Evolutionary conservation across 2,329 filamentous ascomycete genomes (phyloP).

Genomic region (Penicillium sp.): DNA sequence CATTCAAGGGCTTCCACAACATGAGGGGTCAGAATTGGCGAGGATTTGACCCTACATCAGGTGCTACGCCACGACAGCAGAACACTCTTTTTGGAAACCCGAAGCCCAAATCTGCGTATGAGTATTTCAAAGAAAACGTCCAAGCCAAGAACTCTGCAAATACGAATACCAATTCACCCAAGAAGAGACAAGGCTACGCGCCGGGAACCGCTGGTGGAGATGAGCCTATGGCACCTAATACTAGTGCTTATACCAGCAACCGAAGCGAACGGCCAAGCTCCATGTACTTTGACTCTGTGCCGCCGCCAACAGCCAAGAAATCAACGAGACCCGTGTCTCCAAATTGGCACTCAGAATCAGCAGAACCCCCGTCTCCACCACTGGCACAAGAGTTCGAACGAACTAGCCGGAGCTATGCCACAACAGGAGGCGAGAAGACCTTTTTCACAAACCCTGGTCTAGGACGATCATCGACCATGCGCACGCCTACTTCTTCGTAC

Average conservation of each 20-base stretch:
- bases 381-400: conserved; percentile 55
- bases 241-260: conserved; percentile 55
- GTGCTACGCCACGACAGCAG: conserved; percentile 32
- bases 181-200: conserved; percentile 63
- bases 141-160: conserved; percentile 45
- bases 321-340: conserved; percentile 43
- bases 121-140: conserved; percentile 42
- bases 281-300: conserved; percentile 46
- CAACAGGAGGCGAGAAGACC: conserved; percentile 62
- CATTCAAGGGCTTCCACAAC: conserved; percentile 52
- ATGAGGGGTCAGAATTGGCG: conserved; percentile 50
- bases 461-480: conserved; percentile 60
- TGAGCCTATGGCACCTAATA: conserved; percentile 61
- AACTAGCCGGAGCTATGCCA: conserved; percentile 61
- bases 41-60: conserved; percentile 45
- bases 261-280: conserved; percentile 43
- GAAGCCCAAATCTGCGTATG: conserved; percentile 49
- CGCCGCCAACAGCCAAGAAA: conserved; percentile 51
- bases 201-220: conserved; percentile 65
- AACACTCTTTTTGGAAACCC: conserved; percentile 33
- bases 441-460: conserved; percentile 60
- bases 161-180: conserved; percentile 49
- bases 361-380: conserved; percentile 39
- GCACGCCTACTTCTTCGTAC: conserved; percentile 54
- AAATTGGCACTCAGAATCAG: conserved; percentile 30